phyloP scores from a whole-genome alignment of 73 alveolate species.

The Urostyla sp. region DNA sequence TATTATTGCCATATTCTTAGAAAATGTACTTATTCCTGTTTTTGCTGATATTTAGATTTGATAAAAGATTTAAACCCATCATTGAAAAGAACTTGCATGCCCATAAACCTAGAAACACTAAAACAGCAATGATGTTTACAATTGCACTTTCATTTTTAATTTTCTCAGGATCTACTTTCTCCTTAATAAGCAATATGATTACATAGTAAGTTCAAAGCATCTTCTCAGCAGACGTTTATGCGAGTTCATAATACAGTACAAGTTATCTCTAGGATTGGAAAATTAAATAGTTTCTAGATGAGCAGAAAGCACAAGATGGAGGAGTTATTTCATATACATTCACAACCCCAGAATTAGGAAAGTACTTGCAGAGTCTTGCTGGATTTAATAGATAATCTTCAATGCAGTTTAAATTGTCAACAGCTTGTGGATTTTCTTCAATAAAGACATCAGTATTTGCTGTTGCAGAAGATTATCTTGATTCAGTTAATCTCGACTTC shows the following conservation, averaged over 20 bases:
- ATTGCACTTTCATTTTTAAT: conserved; percentile 89
- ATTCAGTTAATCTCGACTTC: conserved; percentile 1
- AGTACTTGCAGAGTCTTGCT: neutral
- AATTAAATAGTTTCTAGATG: conserved; percentile 16
- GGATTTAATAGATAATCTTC: too few relatives aligned
- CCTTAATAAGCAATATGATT: conserved; percentile 69
- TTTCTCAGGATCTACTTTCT: conserved; percentile 90
- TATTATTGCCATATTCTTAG: conserved; percentile 1
- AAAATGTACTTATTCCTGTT: neutral
- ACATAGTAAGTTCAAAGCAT: conserved; percentile 47
- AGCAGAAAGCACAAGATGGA: neutral
- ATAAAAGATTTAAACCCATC: conserved; percentile 80
- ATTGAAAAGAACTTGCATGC: conserved; percentile 89
- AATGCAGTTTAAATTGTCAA: neutral
- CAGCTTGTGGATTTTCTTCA: neutral
- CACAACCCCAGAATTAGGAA: too few relatives aligned
- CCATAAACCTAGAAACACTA: conserved; percentile 89
- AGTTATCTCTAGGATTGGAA: conserved; percentile 65
- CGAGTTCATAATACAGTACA: conserved; percentile 52
- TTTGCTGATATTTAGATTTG: conserved; percentile 36
- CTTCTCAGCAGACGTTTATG: conserved; percentile 73
- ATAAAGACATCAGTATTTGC: neutral
- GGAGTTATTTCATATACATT: neutral
- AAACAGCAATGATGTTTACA: conserved; percentile 92
- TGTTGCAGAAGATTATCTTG: conserved; percentile 19